Evolutionary conservation across 2,329 filamentous ascomycete genomes (phyloP).

Genomic region (Eurotiales sp.): DNA sequence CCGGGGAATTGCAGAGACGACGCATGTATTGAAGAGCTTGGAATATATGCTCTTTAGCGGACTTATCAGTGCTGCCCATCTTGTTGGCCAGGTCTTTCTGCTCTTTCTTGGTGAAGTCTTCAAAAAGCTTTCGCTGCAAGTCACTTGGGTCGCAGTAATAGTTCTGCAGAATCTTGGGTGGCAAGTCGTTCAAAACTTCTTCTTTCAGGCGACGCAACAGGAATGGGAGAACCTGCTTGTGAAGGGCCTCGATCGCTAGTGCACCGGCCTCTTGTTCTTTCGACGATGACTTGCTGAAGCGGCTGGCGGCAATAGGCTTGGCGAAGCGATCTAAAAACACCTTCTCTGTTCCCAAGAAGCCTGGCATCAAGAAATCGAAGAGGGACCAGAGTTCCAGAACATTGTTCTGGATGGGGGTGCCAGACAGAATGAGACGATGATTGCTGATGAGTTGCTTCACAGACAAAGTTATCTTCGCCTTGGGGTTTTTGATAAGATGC

Average conservation of each 20-base stretch:
- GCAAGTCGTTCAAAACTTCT: slow-evolving; percentile 91
- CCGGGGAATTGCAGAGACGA: slow-evolving; percentile 96
- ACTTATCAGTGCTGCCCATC: slow-evolving; percentile 79
- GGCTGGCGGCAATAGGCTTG: slow-evolving; percentile 89
- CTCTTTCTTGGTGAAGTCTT: slow-evolving; percentile 93
- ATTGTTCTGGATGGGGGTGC: slow-evolving; percentile 97
- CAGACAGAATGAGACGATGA: slow-evolving; percentile 91
- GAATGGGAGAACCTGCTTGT: slow-evolving; percentile 97
- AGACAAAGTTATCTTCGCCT: slow-evolving; percentile 89
- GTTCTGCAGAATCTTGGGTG: slow-evolving; percentile 97
- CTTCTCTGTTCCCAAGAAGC: slow-evolving; percentile 92
- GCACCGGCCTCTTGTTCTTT: slow-evolving; percentile 98
- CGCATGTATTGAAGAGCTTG: slow-evolving; percentile 99
- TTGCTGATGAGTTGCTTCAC: slow-evolving; percentile 89
- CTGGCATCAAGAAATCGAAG: slow-evolving; percentile 98
- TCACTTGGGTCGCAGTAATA: slow-evolving; percentile 99
- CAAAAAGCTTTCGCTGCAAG: slow-evolving; percentile 89
- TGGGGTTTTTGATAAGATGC: slow-evolving; percentile 97
- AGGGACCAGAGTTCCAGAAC: slow-evolving; percentile 95
- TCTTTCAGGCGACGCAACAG: slow-evolving; percentile 93
- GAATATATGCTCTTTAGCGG: slow-evolving; percentile 98
- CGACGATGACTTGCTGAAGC: slow-evolving; percentile 94
- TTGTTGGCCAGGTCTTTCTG: slow-evolving; percentile 82
- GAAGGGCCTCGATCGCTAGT: slow-evolving; percentile 92
- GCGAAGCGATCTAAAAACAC: slow-evolving; percentile 95